Percentiles rank a stretch among this genome's conserved stretches.
Evolutionary conservation across 306 rosid species (phyloP).

Genomic region (Nissolia schottii): DNA sequence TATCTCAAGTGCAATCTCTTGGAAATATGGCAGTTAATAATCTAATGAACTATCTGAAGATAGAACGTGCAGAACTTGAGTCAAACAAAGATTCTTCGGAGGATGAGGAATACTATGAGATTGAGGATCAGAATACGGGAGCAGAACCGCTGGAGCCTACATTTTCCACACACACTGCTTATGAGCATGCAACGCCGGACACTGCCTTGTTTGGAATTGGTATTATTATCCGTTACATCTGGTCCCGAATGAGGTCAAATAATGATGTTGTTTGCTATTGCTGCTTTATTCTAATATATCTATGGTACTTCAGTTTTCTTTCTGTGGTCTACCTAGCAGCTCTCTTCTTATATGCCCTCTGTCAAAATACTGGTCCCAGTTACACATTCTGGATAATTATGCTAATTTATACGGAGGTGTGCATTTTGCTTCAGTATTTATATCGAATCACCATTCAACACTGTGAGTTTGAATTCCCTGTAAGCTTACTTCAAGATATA

Average conservation of each 20-base stretch:
- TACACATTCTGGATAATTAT: slow-evolving; percentile 76
- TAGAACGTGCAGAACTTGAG: slow-evolving; percentile 48
- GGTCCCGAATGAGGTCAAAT: slow-evolving; percentile 87
- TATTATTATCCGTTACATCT: slow-evolving; percentile 62
- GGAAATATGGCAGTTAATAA: slow-evolving; percentile 82
- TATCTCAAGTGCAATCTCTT: slow-evolving; percentile 70
- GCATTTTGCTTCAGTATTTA: slow-evolving; percentile 76
- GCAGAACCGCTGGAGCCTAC: slow-evolving; percentile 54
- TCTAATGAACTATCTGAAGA: slow-evolving; percentile 63
- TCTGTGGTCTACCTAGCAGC: slow-evolving; percentile 79
- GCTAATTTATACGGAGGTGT: slow-evolving; percentile 79
- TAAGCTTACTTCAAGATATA: slow-evolving; percentile 57
- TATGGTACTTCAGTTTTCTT: slow-evolving; percentile 87
- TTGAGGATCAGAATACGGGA: slow-evolving; percentile 63
- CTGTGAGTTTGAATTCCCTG: slow-evolving; percentile 48
- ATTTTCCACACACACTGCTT: slow-evolving; percentile 55
- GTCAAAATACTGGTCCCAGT: slow-evolving; percentile 81
- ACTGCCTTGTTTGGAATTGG: slow-evolving; percentile 66
- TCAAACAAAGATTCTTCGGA: slow-evolving; percentile 46
- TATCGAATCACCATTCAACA: slow-evolving; percentile 85
- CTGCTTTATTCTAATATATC: slow-evolving; percentile 73
- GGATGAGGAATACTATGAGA: slow-evolving; percentile 66
- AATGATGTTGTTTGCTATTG: slow-evolving; percentile 87
- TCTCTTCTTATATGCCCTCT: slow-evolving; percentile 80
- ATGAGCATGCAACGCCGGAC: slow-evolving; percentile 36